Percentiles rank a stretch among this genome's conserved stretches.
These are phyloP conservation scores for Rhazya stricta DNA, from an alignment of 257 asterid genomes.

Conservation along the genomic window DNA sequence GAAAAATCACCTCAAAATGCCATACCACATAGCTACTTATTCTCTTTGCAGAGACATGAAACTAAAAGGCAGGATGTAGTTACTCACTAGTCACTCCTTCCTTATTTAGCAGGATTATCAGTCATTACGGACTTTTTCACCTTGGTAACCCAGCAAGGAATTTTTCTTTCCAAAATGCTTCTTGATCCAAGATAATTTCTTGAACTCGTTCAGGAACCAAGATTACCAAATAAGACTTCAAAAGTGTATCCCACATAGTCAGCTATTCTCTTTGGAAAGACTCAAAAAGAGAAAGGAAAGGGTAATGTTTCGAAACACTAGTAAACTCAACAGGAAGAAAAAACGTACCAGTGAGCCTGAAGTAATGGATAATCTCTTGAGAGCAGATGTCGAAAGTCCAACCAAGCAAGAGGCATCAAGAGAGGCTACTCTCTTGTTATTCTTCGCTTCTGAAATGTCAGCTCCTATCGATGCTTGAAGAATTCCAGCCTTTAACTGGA, in stretches of 20 bases:
- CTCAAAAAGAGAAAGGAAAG: background rate
- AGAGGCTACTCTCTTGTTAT: background rate
- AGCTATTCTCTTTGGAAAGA: background rate
- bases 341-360: constrained; percentile 76
- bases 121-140: too few species aligned
- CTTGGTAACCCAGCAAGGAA: too few species aligned
- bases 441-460: constrained; percentile 15
- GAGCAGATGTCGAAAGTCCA: constrained; percentile 64
- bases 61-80: background rate
- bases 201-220: background rate
- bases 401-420: constrained; percentile 58
- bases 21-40: too few species aligned
- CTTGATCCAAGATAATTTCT: background rate
- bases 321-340: background rate
- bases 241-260: too few species aligned
- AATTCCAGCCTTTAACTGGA: constrained; percentile 61
- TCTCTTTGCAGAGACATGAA: too few species aligned
- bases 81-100: background rate
- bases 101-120: background rate
- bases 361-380: constrained; percentile 69
- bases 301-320: background rate
- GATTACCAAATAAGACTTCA: background rate
- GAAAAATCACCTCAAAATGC: too few species aligned
- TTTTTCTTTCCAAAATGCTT: too few species aligned
- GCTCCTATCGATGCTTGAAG: constrained; percentile 33